Evolutionary conservation across 257 asterid species (phyloP), one percentile per base, ranked within the genome.

Genomic region (Primulina tabacum): DNA sequence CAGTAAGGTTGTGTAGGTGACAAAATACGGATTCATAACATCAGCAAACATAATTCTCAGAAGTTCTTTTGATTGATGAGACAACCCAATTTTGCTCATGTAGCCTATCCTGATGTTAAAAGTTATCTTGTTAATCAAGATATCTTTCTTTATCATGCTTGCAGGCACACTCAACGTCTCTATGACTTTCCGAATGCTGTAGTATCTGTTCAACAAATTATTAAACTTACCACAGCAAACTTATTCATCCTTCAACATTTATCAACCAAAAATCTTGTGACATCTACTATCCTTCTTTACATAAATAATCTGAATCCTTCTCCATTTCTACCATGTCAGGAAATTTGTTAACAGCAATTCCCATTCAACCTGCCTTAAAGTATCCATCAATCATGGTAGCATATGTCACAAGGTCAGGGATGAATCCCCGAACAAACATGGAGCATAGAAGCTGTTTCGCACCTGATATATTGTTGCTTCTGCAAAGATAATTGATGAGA

Each of bases 371-470:
- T 21, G 59, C 75, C 67, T 87, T 89, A 81, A 86, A 86, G 55
- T 73, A 82, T n/a, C 89, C 85, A 59, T 86, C 81, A 33, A 92
- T 86, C 77, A 92, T 59, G 53, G 96, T 80, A 61, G 90, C 94
- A 62, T 87, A 89, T 0, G 92, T 89, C 70, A 85, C 86, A 52
- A 67, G 7, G 63, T 89, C 89, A 2, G 96, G 96, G 53, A 83
- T 72, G 37, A 89, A 65, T n/a, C 98, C 96, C 18, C 81, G 86
- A 75, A 89, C 78, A 79, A 83, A 82, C 97, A 92, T 92, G 76
- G 77, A 82, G 75, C 94, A 78, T 4, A 89, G 62, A 4, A 89
- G 61, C 73, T 88, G 96, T 56, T 79, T 69, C 8, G 87, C 92
- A 55, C 83, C 92, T 6, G 76, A 64, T 40, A 81, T 62, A 43